phyloP scores from a whole-genome alignment of 805 yeast species.

The Ascoidea asiatica region DNA sequence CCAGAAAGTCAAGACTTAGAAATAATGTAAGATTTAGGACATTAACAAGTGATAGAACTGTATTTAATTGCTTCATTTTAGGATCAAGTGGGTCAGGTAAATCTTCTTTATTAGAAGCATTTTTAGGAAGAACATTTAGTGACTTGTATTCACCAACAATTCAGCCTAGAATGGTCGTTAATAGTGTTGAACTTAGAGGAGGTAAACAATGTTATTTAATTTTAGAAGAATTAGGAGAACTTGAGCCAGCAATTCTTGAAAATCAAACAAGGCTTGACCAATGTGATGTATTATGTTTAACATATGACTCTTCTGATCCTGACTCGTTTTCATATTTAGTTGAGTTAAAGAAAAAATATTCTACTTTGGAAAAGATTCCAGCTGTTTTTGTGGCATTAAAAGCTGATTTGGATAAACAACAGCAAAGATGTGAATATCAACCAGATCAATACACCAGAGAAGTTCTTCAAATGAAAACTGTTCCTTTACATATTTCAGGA shows the following conservation, averaged over 20 bases:
- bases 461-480: slow-evolving; percentile 38
- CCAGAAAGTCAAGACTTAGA: slow-evolving; percentile 55
- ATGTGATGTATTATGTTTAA: slow-evolving; percentile 83
- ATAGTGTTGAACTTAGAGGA: slow-evolving; percentile 85
- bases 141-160: slow-evolving; percentile 72
- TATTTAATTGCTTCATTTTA: slow-evolving; percentile 76
- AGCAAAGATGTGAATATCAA: slow-evolving; percentile 72
- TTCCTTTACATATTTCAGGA: slow-evolving; percentile 85
- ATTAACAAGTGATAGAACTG: slow-evolving; percentile 69
- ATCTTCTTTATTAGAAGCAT: slow-evolving; percentile 70
- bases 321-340: slow-evolving; percentile 80
- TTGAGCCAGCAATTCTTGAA: slow-evolving; percentile 70
- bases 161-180: slow-evolving; percentile 70
- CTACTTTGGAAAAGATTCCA: slow-evolving; percentile 36
- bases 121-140: slow-evolving; percentile 59
- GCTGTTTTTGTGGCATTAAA: slow-evolving; percentile 82
- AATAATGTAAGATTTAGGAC: slow-evolving; percentile 57
- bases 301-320: slow-evolving; percentile 93
- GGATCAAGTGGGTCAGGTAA: slow-evolving; percentile 88
- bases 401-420: slow-evolving; percentile 93
- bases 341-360: slow-evolving; percentile 46
- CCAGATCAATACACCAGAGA: slow-evolving; percentile 78
- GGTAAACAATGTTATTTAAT: slow-evolving; percentile 93
- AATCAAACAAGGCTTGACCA: slow-evolving; percentile 57
- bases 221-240: slow-evolving; percentile 78